A percentile compares a stretch with the other conserved stretches of the same genome.
Evolutionary conservation across 352 stramenopile genomes (phyloP).

Genomic region (Phytophthora aleatoria): DNA sequence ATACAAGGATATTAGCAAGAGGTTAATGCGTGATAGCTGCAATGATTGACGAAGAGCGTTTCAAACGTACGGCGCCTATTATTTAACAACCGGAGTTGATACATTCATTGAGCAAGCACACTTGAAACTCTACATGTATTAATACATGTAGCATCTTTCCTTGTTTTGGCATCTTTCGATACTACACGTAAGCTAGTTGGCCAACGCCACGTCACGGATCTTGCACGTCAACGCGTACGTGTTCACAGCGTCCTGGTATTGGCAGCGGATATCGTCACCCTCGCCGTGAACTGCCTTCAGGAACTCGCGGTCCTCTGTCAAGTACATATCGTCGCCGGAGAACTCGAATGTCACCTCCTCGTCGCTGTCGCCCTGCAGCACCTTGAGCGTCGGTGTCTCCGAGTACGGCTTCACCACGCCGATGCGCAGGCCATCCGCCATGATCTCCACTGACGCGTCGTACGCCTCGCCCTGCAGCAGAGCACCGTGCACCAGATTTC

Average conservation of each 20-base stretch:
- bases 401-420: slow-evolving; percentile 44
- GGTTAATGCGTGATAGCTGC: slow-evolving; percentile 17
- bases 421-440: slow-evolving; percentile 44
- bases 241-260: slow-evolving; percentile 40
- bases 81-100: slow-evolving; percentile 21
- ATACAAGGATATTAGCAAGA: slow-evolving; percentile 25
- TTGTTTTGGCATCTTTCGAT: no score
- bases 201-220: slow-evolving; percentile 43
- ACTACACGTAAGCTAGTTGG: slow-evolving; percentile 16
- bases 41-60: slow-evolving; percentile 18
- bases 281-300: slow-evolving; percentile 35
- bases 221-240: slow-evolving; percentile 51
- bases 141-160: no score
- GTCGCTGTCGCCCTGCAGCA: slow-evolving; percentile 34
- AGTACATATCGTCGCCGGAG: slow-evolving; percentile 36
- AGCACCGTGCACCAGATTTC: slow-evolving; percentile 40
- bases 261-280: slow-evolving; percentile 30
- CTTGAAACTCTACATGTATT: background rate
- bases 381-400: slow-evolving; percentile 39
- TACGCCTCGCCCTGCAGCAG: slow-evolving; percentile 39
- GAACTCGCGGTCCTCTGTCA: slow-evolving; percentile 47
- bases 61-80: slow-evolving; percentile 16
- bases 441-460: slow-evolving; percentile 42
- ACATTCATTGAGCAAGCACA: slow-evolving; percentile 6
- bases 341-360: slow-evolving; percentile 42